Evolutionary conservation across 1,284 basidiomycete genomes (phyloP), one percentile per base, ranked within the genome.

Genomic region (Sparassis latifolia): DNA sequence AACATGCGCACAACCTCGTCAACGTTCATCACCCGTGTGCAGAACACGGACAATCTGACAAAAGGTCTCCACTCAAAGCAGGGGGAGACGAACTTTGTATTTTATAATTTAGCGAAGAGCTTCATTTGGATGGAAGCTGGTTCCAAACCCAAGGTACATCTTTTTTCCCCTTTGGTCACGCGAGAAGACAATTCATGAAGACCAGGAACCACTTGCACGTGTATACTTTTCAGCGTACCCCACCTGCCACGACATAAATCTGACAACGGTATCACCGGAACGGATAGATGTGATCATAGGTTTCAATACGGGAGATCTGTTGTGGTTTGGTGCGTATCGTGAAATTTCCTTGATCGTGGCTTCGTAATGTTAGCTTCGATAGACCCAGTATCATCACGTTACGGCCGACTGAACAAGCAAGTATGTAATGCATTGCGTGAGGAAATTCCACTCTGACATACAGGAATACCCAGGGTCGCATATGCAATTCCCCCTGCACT

Each of bases 251-350:
- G 89, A 87, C 60, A 82, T 97, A 45, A 97, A 97, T 59, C 70
- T 77, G 10, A 69, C 80, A 5, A 97, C 92, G 1, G 82, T 86
- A 6, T 83, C 80, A 7, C 73, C 84, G 3, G 87, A 92, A 47
- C 80, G 84, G 42, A 71, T 98, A 39, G 97, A 99, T 64, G 77
- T 97, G 9, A 78, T 98, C 50, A 87, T 99, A 59, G 96, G 96
- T 2, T 98, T 99, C 64, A 79, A 76, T 56, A 89, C 92, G 0
- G 96, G 96, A 10, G 96, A 99, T 68, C 74, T 99, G 29, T 71
- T 99, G 47, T 97, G 94, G 91, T 77, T 97, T 53, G 90, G 89
- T 87, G 59, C 55, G 75, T 68, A 9, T 29, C 30, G 20, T 40
- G 29, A 41, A 29, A 3, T 33, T 29, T 28, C 44, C 10, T 41